These are phyloP conservation scores for Xylaria telfairii DNA, from an alignment of 495 filamentous ascomycete genomes.

Conservation along the genomic window DNA sequence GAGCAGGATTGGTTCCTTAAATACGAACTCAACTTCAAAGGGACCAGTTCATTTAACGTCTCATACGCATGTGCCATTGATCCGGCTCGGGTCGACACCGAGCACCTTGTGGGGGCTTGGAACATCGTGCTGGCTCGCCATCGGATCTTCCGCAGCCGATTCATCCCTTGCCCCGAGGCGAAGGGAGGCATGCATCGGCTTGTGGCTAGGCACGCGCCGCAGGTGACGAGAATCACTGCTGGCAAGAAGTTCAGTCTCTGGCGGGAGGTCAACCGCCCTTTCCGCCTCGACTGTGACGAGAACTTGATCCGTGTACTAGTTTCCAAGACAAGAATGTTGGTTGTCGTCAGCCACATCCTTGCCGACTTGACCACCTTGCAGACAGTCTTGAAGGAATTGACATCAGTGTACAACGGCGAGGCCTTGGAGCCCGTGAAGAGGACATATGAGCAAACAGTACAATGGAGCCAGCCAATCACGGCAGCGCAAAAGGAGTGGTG, in stretches of 20 bases:
- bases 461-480: neutral
- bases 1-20: conserved; percentile 40
- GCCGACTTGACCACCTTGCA: conserved; percentile 36
- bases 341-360: conserved; percentile 40
- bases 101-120: conserved; percentile 26
- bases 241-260: conserved; percentile 10
- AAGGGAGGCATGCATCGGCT: neutral
- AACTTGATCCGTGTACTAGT: conserved; percentile 32
- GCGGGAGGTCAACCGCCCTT: conserved; percentile 31
- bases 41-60: conserved; percentile 38
- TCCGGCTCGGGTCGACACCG: conserved; percentile 14
- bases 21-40: conserved; percentile 27
- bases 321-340: conserved; percentile 26
- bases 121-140: conserved; percentile 30
- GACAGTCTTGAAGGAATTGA: conserved; percentile 34
- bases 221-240: conserved; percentile 16
- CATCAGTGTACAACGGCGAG: conserved; percentile 25
- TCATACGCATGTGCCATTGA: conserved; percentile 22
- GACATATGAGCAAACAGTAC: conserved; percentile 1
- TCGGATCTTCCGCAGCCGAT: conserved; percentile 26
- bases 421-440: neutral
- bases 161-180: neutral
- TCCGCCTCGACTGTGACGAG: conserved; percentile 22
- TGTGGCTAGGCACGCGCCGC: conserved; percentile 16
- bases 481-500: neutral